Evolutionary conservation across 768 basidiomycete genomes (phyloP).

Genomic region (Leccinum sublutescens): DNA sequence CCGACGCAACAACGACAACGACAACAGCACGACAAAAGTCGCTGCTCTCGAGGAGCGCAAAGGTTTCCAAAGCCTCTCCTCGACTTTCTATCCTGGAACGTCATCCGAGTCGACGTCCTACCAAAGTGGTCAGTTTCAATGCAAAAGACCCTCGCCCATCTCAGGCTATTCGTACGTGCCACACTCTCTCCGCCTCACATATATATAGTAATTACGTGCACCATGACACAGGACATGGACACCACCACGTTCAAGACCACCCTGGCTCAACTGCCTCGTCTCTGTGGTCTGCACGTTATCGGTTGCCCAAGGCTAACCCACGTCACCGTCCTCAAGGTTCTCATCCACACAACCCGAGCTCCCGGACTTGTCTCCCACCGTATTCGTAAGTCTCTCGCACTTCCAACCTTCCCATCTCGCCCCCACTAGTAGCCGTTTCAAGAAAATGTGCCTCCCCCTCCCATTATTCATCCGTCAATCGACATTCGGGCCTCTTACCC

Average conservation of each 20-base stretch:
- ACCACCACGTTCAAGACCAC: constrained; percentile 46
- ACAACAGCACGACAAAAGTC: constrained; percentile 28
- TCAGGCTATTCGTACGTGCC: constrained; percentile 59
- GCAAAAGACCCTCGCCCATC: constrained; percentile 43
- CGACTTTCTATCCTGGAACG: constrained; percentile 61
- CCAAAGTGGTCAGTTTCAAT: constrained; percentile 54
- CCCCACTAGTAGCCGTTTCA: constrained; percentile 12
- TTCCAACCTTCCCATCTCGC: background rate
- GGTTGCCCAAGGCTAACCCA: constrained; percentile 61
- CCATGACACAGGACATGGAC: constrained; percentile 55
- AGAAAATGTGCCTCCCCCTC: constrained; percentile 17
- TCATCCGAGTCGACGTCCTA: constrained; percentile 46
- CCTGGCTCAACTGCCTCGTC: constrained; percentile 48
- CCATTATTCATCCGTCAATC: constrained; percentile 51
- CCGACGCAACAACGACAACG: too few species aligned
- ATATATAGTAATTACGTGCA: background rate
- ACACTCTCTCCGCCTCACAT: background rate
- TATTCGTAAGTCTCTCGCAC: constrained; percentile 45
- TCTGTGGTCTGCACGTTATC: constrained; percentile 60
- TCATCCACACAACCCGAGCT: constrained; percentile 49
- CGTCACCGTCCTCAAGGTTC: constrained; percentile 42
- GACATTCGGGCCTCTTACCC: constrained; percentile 42
- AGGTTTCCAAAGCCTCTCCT: constrained; percentile 44
- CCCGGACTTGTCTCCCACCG: constrained; percentile 59
- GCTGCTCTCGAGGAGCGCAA: constrained; percentile 39